phyloP scores from a whole-genome alignment of 192 early-diverging fungal genomes.

The Dimargaris xerosporica region DNA sequence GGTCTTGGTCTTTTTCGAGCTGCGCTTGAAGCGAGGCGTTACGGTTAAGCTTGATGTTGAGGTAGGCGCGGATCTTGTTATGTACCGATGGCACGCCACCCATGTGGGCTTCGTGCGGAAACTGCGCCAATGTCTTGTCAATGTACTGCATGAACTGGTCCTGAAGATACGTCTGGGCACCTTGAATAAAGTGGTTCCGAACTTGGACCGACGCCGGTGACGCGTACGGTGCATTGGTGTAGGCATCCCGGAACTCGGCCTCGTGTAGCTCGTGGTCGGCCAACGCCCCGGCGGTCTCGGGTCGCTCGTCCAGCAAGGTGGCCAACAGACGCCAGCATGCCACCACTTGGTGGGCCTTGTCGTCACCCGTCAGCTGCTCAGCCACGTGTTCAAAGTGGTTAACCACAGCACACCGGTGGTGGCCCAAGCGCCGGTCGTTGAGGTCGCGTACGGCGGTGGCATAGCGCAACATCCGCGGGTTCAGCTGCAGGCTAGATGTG shows the following conservation, averaged over 20 bases:
- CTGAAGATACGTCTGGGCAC: constrained; percentile 35
- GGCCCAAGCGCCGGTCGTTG: constrained; percentile 17
- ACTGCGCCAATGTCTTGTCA: constrained; percentile 33
- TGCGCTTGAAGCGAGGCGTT: constrained; percentile 27
- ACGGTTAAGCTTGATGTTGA: constrained; percentile 51
- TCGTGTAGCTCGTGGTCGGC: constrained; percentile 24
- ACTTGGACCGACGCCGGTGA: constrained; percentile 16
- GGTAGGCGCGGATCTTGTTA: constrained; percentile 48
- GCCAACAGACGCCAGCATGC: constrained; percentile 29
- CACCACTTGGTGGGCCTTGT: constrained; percentile 17
- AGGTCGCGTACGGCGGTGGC: constrained; percentile 12
- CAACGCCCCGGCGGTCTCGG: constrained; percentile 20
- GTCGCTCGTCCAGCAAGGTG: constrained; percentile 25
- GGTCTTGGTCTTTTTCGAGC: constrained; percentile 21
- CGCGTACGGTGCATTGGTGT: constrained; percentile 17
- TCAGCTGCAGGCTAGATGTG: constrained; percentile 14
- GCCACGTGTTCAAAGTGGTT: constrained; percentile 12
- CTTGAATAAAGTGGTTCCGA: constrained; percentile 20
- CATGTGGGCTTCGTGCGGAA: constrained; percentile 46
- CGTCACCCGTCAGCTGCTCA: constrained; percentile 5
- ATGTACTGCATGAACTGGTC: constrained; percentile 33
- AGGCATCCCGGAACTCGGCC: constrained; percentile 22
- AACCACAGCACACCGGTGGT: constrained; percentile 12
- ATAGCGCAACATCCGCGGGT: constrained; percentile 15
- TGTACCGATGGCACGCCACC: constrained; percentile 71